A percentile compares a stretch with the other conserved stretches of the same genome.
phyloP scores from a whole-genome alignment of 1,139 yeast genomes.

The Yamadazyma dendronema region DNA sequence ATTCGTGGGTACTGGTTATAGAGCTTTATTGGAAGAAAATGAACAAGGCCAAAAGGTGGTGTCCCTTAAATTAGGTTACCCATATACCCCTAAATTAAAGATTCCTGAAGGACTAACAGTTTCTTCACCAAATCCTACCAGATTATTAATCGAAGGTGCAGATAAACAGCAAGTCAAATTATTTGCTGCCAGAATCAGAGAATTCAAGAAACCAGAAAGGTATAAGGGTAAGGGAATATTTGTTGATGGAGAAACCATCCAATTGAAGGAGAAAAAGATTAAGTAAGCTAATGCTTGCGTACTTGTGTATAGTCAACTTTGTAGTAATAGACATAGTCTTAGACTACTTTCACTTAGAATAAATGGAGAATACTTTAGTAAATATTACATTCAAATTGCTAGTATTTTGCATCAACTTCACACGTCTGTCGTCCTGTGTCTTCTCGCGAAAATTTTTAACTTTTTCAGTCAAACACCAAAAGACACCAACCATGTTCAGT shows the following conservation, averaged over 20 bases:
- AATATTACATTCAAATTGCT: too few species aligned
- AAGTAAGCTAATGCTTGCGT: slow-evolving; percentile 66
- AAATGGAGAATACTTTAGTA: not conserved
- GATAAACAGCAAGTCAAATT: slow-evolving; percentile 85
- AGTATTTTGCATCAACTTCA: too few species aligned
- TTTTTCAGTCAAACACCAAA: not conserved
- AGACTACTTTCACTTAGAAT: not conserved
- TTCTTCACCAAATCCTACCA: slow-evolving; percentile 80
- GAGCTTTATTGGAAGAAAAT: slow-evolving; percentile 68
- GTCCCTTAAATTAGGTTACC: slow-evolving; percentile 72
- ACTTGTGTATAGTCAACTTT: slow-evolving; percentile 11
- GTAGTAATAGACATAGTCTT: not conserved
- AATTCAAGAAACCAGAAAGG: slow-evolving; percentile 93
- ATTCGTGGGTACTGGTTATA: slow-evolving; percentile 96
- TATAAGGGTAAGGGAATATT: slow-evolving; percentile 98
- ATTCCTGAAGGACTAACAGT: slow-evolving; percentile 79
- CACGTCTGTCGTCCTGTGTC: too few species aligned
- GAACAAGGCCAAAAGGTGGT: slow-evolving; percentile 58
- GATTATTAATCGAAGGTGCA: slow-evolving; percentile 80
- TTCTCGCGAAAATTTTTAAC: slow-evolving; percentile 2
- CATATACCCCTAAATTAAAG: slow-evolving; percentile 66
- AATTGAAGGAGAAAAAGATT: slow-evolving; percentile 87
- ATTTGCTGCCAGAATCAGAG: slow-evolving; percentile 86
- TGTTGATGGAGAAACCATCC: slow-evolving; percentile 87
- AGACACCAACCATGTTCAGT: not conserved